Evolutionary conservation across 257 asterid genomes (phyloP).

Genomic region (Paulownia fortunei): DNA sequence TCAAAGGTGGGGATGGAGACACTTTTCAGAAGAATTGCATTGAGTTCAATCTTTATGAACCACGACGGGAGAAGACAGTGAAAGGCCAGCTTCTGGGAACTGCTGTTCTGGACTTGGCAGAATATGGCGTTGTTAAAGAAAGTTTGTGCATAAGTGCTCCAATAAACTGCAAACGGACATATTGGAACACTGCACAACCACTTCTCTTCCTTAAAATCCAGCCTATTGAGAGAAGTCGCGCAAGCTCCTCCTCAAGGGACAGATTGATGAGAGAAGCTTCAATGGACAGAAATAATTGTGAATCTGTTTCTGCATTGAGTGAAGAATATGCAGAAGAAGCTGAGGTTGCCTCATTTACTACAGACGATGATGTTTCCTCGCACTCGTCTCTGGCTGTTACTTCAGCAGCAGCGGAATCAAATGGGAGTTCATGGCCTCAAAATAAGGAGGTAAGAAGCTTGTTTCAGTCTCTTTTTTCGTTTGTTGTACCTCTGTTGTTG

Average conservation of each 20-base stretch:
- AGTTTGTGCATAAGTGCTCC: conserved; percentile 53
- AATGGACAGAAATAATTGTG: conserved; percentile 50
- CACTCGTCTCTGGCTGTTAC: conserved; percentile 69
- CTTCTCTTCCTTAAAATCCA: conserved; percentile 65
- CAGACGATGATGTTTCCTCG: conserved; percentile 82
- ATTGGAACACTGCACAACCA: conserved; percentile 70
- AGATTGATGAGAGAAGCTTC: conserved; percentile 57
- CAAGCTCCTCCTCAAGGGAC: conserved; percentile 56
- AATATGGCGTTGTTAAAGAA: conserved; percentile 61
- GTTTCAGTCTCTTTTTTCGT: neutral
- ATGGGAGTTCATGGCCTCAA: conserved; percentile 62
- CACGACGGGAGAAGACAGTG: conserved; percentile 65
- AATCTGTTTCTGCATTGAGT: conserved; percentile 64
- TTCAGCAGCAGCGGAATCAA: conserved; percentile 62
- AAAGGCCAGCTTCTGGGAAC: conserved; percentile 82
- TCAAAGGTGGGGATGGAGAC: conserved; percentile 49
- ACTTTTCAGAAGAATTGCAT: conserved; percentile 68
- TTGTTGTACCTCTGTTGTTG: neutral
- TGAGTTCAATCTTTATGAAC: conserved; percentile 75
- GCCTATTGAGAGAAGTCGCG: conserved; percentile 48
- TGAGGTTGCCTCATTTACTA: conserved; percentile 57
- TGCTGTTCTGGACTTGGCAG: conserved; percentile 76
- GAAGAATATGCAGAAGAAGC: conserved; percentile 88
- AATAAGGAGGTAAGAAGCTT: conserved; percentile 53
- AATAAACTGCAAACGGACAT: conserved; percentile 72